phyloP scores from a whole-genome alignment of 2,329 filamentous ascomycete genomes.

The Escovopsis sp. region DNA sequence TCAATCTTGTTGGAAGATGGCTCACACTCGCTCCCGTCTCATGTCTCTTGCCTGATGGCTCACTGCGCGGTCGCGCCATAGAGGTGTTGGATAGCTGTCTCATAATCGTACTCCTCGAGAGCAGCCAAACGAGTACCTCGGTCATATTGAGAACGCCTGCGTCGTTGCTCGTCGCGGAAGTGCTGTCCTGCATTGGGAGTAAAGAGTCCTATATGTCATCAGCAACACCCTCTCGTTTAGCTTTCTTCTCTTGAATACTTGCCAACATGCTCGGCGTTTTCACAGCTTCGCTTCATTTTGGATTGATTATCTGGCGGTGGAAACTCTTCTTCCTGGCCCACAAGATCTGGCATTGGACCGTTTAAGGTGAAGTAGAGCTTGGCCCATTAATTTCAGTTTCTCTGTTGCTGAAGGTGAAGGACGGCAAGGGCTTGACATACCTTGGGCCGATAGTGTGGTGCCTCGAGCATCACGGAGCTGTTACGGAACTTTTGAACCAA shows the following conservation, averaged over 20 bases:
- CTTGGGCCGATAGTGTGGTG: conserved; percentile 69
- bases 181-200: conserved; percentile 64
- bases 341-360: conserved; percentile 32
- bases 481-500: conserved; percentile 93
- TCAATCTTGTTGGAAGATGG: conserved; percentile 1
- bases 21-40: not conserved
- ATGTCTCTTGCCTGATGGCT: not conserved
- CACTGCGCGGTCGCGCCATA: conserved; percentile 13
- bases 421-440: conserved; percentile 26
- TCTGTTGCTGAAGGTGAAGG: too few species aligned
- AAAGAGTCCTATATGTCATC: conserved; percentile 47
- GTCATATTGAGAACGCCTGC: conserved; percentile 64
- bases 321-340: conserved; percentile 61
- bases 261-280: conserved; percentile 78
- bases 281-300: conserved; percentile 75
- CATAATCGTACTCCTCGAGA: conserved; percentile 46
- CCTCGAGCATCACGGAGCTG: conserved; percentile 87
- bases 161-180: conserved; percentile 60
- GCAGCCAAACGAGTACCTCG: conserved; percentile 63
- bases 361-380: conserved; percentile 40
- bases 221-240: not conserved
- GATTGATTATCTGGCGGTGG: conserved; percentile 69
- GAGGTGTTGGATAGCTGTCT: conserved; percentile 26
- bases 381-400: conserved; percentile 1
- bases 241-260: conserved; percentile 19